These are phyloP conservation scores for Pseudogymnoascus sp. DNA, from an alignment of 2,329 filamentous ascomycete genomes.

Conservation along the genomic window DNA sequence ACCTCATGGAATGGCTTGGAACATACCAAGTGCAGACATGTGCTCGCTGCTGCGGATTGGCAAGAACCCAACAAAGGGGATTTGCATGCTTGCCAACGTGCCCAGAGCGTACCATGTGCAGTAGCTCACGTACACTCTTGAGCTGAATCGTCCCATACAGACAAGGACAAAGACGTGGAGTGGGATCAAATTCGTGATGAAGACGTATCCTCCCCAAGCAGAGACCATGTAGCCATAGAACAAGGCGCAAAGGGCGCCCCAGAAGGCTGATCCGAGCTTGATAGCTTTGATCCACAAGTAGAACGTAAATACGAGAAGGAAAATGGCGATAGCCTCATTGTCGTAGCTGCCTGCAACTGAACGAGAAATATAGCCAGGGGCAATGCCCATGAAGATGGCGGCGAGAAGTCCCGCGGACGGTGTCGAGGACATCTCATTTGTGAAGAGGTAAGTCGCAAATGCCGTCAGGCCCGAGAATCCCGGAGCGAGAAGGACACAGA, in stretches of 20 bases:
- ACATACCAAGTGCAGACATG: constrained; percentile 87
- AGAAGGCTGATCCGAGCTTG: constrained; percentile 93
- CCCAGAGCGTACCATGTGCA: constrained; percentile 97
- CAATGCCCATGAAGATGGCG: constrained; percentile 94
- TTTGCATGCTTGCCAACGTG: constrained; percentile 96
- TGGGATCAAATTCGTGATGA: constrained; percentile 95
- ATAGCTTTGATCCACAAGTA: constrained; percentile 98
- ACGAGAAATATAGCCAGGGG: constrained; percentile 94
- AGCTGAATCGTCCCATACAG: constrained; percentile 94
- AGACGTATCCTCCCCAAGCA: constrained; percentile 98
- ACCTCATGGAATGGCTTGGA: not conserved
- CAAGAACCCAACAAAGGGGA: constrained; percentile 96
- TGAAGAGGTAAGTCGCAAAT: constrained; percentile 87
- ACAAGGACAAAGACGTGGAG: constrained; percentile 91
- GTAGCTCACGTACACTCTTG: constrained; percentile 90
- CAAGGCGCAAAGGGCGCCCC: constrained; percentile 87
- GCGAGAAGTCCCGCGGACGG: constrained; percentile 91
- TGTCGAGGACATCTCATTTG: constrained; percentile 94
- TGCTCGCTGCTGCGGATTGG: constrained; percentile 96
- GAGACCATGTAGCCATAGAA: constrained; percentile 99
- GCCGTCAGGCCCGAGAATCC: constrained; percentile 92
- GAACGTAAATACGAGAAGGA: constrained; percentile 96
- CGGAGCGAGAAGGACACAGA: constrained; percentile 93
- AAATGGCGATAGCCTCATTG: constrained; percentile 99
- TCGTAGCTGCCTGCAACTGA: constrained; percentile 98